Base-by-base conservation (phyloP, 2,329 filamentous ascomycete genomes). In the Epicoccum sorghinum region DNA sequence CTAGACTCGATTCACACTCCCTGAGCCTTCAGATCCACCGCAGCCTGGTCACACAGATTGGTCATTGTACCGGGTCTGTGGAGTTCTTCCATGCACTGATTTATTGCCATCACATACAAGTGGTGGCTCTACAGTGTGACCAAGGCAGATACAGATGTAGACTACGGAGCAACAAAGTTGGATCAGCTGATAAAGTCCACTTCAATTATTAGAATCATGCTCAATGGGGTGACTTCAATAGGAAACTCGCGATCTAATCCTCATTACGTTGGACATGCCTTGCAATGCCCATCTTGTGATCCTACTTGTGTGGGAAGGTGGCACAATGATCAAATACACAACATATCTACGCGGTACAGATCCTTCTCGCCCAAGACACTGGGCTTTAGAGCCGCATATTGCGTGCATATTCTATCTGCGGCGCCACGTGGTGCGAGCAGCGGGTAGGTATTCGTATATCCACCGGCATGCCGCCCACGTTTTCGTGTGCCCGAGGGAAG, bases 331-430 rank as follows among this genome's bases (percentile, higher is more conserved):
- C 12, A 22, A 23, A 18, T 39, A 12, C 47, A 50, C 40, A 25
- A 18, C 47, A 14, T 18, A 7, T 10, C 3, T 32, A 33, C 43
- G 7, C n/a, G 12, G 27, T 18, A 22, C 10, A 37, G 9, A 36
- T 29, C n/a, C 36, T 46, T 41, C 42, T 41, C 36, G 36, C 36
- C 49, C 41, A 41, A 12, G 23, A n/a, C 23, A 18, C 7, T 29
- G 42, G 23, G 30, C 29, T 10, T 12, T 24, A 41, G 49, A 52
- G 49, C 49, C 49, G 49, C 49, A 46, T 52, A 41, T 46, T 40
- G 48, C 48, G 35, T 38, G 41, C 48, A 51, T 51, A 29, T 12
- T 40, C 27, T 35, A 9, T 44, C 47, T 51, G 48, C 48, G 18
- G 36, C 29, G 24, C 29, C 36, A 52, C 49, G 35, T 52, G 29